Evolutionary conservation across 768 basidiomycete species (phyloP).

Genomic region (Nidularia pulvinata): DNA sequence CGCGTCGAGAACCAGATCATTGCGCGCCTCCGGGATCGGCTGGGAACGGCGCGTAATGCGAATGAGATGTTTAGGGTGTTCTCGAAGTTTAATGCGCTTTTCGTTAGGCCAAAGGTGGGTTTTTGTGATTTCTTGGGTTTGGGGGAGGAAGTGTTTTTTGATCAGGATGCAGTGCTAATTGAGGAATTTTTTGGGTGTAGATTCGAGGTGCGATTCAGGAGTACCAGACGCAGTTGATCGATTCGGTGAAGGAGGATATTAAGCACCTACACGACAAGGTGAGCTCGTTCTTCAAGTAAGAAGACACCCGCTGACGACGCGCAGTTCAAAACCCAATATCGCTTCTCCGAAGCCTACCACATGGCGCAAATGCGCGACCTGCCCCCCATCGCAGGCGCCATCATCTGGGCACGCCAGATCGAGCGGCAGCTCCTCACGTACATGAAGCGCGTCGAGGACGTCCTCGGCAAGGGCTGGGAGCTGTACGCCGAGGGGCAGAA

Average conservation of each 20-base stretch:
- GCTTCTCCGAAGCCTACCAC: conserved; percentile 93
- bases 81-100: conserved; percentile 96
- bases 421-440: conserved; percentile 94
- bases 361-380: conserved; percentile 99
- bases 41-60: conserved; percentile 95
- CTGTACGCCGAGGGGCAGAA: conserved; percentile 99
- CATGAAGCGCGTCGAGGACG: conserved; percentile 99
- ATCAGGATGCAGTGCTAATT: too few relatives aligned
- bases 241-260: conserved; percentile 98
- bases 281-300: background rate
- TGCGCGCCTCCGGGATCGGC: conserved; percentile 84
- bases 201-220: conserved; percentile 99
- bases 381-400: conserved; percentile 97
- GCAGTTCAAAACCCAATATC: conserved; percentile 95
- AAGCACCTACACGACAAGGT: conserved; percentile 94
- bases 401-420: conserved; percentile 99
- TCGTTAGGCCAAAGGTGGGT: conserved; percentile 91
- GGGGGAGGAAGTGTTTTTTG: background rate
- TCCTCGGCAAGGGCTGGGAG: conserved; percentile 98
- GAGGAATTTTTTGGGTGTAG: conserved; percentile 28
- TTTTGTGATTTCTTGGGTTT: background rate
- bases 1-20: conserved; percentile 99
- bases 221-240: conserved; percentile 98
- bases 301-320: background rate
- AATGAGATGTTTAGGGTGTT: conserved; percentile 99